Conservation (phyloP, 257 asterid species). For the Paulownia fortunei region DNA sequence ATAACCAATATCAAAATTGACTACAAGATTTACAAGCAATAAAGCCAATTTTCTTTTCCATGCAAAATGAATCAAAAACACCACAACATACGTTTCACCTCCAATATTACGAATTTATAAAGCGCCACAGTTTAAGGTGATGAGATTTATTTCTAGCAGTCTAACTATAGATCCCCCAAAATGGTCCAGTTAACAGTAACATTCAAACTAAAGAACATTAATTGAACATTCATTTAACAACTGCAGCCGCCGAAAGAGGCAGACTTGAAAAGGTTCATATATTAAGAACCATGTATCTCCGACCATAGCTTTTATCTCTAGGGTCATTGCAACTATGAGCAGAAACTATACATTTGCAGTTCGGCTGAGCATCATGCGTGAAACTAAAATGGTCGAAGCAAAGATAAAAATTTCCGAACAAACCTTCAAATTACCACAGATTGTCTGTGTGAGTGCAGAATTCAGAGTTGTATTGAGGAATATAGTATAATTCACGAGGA, state of each 20-base stretch:
- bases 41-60: not conserved
- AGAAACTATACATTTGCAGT: not conserved
- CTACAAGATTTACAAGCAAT: not conserved
- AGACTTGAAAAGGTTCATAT: not conserved
- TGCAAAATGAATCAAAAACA: not conserved
- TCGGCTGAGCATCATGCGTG: not conserved
- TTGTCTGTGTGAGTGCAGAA: conserved; percentile 94
- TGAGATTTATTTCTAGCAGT: no score
- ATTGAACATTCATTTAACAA: not conserved
- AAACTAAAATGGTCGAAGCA: conserved; percentile 1
- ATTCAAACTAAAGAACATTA: not conserved
- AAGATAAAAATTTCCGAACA: conserved; percentile 23
- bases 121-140: not conserved
- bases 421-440: conserved; percentile 97
- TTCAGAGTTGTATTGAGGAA: conserved; percentile 93
- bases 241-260: not conserved
- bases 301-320: not conserved
- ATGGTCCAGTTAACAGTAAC: no score
- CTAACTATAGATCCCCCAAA: no score
- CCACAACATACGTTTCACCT: not conserved
- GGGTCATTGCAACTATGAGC: not conserved
- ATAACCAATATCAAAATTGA: not conserved
- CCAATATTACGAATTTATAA: not conserved
- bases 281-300: not conserved
- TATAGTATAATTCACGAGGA: conserved; percentile 77